Evolutionary conservation across 2,329 filamentous ascomycete genomes (phyloP).

Genomic region (Botrytis squamosa): DNA sequence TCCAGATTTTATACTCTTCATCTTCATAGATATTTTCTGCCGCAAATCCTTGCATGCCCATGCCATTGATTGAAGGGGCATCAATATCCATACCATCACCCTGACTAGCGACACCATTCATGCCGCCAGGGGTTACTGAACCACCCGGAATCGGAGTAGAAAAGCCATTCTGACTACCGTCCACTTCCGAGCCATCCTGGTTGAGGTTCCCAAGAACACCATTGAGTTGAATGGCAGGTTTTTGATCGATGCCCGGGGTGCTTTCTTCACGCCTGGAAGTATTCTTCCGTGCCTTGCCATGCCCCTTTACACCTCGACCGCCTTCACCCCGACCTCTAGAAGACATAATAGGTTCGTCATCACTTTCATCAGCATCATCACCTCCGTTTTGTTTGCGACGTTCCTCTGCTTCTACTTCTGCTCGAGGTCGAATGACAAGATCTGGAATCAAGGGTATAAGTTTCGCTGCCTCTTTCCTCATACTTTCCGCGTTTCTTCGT

Average conservation of each 20-base stretch:
- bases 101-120: slow-evolving; percentile 72
- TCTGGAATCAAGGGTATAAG: slow-evolving; percentile 93
- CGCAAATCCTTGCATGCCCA: slow-evolving; percentile 62
- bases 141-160: slow-evolving; percentile 75
- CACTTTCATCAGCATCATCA: slow-evolving; percentile 86
- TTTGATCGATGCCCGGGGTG: slow-evolving; percentile 73
- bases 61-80: slow-evolving; percentile 65
- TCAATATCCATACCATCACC: slow-evolving; percentile 87
- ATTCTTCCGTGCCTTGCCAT: slow-evolving; percentile 67
- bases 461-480: slow-evolving; percentile 97
- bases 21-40: slow-evolving; percentile 80
- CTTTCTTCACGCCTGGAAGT: slow-evolving; percentile 72
- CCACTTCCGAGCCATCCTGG: slow-evolving; percentile 75
- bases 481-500: slow-evolving; percentile 88
- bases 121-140: slow-evolving; percentile 71
- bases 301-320: slow-evolving; percentile 54
- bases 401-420: slow-evolving; percentile 88
- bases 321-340: slow-evolving; percentile 88
- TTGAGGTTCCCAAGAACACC: slow-evolving; percentile 58
- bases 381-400: slow-evolving; percentile 83
- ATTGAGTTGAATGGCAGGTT: slow-evolving; percentile 68
- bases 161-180: slow-evolving; percentile 80
- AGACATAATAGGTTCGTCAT: slow-evolving; percentile 98
- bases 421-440: slow-evolving; percentile 82
- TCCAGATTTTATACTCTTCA: slow-evolving; percentile 97